A percentile compares a stretch with the other conserved stretches of the same genome.
Conservation (phyloP, 176 grass and related monocot genomes). For the Echinochloa phyllopogon region DNA sequence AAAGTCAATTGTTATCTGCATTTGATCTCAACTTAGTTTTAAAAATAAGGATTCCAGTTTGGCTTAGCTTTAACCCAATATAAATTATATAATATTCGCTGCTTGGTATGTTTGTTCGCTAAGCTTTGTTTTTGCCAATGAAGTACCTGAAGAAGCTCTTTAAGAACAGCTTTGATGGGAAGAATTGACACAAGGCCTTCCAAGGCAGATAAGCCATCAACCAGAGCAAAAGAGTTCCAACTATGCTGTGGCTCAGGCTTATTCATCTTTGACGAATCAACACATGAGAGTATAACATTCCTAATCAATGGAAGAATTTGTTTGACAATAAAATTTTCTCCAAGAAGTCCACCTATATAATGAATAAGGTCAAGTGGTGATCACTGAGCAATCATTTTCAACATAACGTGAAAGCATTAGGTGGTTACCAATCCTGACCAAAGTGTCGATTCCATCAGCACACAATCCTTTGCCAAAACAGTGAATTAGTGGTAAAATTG, state of each 20-base stretch:
- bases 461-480: constrained; percentile 92
- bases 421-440: constrained; percentile 92
- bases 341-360: constrained; percentile 78
- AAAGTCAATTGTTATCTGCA: constrained; percentile 25
- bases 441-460: constrained; percentile 82
- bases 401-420: constrained; percentile 27
- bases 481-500: constrained; percentile 81
- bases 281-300: constrained; percentile 67
- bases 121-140: constrained; percentile 15
- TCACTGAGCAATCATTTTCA: constrained; percentile 27
- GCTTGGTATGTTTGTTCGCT: not conserved
- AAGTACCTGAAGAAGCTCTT: constrained; percentile 84
- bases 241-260: constrained; percentile 77
- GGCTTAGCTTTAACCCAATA: constrained; percentile 6
- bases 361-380: constrained; percentile 28
- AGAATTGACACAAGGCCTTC: constrained; percentile 76
- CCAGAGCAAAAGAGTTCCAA: constrained; percentile 73
- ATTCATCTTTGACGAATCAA: constrained; percentile 63
- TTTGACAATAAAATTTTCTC: constrained; percentile 76
- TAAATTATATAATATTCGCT: constrained; percentile 27
- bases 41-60: constrained; percentile 24
- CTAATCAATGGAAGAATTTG: constrained; percentile 85
- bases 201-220: constrained; percentile 77
- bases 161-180: constrained; percentile 65
- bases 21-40: constrained; percentile 16